Evolutionary conservation across 2,329 filamentous ascomycete species (phyloP), one percentile per base, ranked within the genome.

Genomic region (Sporothrix euskadiensis): DNA sequence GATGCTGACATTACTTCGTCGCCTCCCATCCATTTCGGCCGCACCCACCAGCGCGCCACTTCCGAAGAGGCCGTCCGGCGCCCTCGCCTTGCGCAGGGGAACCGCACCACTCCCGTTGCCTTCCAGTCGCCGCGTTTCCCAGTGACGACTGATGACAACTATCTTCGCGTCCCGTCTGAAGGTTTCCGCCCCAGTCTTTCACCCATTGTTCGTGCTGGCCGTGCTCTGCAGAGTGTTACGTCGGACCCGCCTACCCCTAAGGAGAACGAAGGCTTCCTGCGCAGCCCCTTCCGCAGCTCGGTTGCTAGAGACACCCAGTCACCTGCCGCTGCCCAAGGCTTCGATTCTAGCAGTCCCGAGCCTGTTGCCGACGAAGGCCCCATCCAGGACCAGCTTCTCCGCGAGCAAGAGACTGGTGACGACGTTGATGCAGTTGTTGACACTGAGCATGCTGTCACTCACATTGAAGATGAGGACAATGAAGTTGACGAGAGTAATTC

Each of bases 171-270:
- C 16, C 77, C 78, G 14, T 78, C 79, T 14, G 80, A 79, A 54
- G 79, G 78, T 1, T 74, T 77, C 16, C 83, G 86, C 9, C 85
- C 85, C 35, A 82, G 81, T 6, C 80, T 90, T 0, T 89, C 87
- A 5, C 87, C 88, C 1, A 89, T 89, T 49, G 85, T 89, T n/a
- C 83, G 87, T 63, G 88, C 84, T 35, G 88, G 87, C 3, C 83
- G 86, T 66, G 87, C 84, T 41, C 79, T 90, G 16, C 88, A 89
- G 77, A 87, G 84, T 73, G 85, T 89, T 52, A 87, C 88, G 12
- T 88, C 87, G 0, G 88, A 89, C 75, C 86, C 86, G 8, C 86
- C 87, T 0, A 89, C 88, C 0, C 88, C 88, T 1, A 85, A 85
- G 69, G 82, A 80, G 7, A 83, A 82, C n/a, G 85, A 86, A 59